Evolutionary conservation across 768 basidiomycete species (phyloP), one percentile per base, ranked within the genome.

Genomic region (Boletus subparvulus): DNA sequence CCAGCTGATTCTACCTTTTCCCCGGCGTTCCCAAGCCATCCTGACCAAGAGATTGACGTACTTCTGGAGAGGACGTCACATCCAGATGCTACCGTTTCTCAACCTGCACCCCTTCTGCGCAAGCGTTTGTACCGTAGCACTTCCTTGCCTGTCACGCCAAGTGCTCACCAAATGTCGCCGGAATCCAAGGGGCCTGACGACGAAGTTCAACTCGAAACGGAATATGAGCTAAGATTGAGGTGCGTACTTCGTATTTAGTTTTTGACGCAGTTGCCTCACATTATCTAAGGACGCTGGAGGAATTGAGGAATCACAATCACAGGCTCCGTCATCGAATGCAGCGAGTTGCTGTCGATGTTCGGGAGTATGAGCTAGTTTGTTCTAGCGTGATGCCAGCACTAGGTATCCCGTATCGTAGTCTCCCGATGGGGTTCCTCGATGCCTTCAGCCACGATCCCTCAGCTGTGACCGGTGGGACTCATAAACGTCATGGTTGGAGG

Each of bases 381-480:
- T 71, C 77, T n/a, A 74, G 75, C 33, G 72, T 86, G 40, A 75
- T 79, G 56, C 74, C 74, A 24, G 68, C 77, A 4, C 74, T 86
- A 24, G 83, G 78, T 16, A 68, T 81, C 30, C 68, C 75, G 9
- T 75, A 83, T 60, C 73, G 65, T 16, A 73, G 74, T 39, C 74
- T 92, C 40, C 85, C 90, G 8, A 75, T 76, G 60, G 87, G 90
- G 21, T 76, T 92, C 8, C 70, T 90, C 37, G 89, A 91, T 47
- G 86, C 88, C 3, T 84, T 90, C 63, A 82, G 79, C 37, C 88
- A 88, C 56, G 90, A 92, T 66, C 90, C 90, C 47, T 83, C 87
- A 3, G 83, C 85, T n/a, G 84, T 90, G 19, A 87, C 83, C 3
- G 80, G 86, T 17, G 73, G 80, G 7, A 88, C 89, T 0, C 80